Conservation (phyloP, 768 basidiomycete genomes). For the Termitomyces sp. region DNA sequence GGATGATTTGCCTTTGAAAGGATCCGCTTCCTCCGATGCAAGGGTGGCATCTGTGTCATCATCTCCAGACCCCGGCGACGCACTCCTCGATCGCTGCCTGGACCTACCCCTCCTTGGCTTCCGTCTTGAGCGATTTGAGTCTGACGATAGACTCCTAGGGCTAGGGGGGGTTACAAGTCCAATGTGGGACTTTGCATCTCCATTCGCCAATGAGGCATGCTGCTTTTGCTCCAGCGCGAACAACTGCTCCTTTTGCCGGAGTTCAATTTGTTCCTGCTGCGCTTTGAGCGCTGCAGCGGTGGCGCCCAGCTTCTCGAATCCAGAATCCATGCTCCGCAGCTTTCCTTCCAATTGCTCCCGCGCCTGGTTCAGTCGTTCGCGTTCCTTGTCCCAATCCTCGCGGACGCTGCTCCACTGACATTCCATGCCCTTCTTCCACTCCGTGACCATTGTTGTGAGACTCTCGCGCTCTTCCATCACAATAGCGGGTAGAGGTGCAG, state of each 20-base stretch:
- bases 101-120: conserved; percentile 29
- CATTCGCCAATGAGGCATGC: conserved; percentile 25
- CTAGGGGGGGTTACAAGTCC: conserved; percentile 76
- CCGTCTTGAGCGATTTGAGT: conserved; percentile 50
- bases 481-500: conserved; percentile 8
- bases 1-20: conserved; percentile 17
- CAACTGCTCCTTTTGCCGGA: conserved; percentile 19
- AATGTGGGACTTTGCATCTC: conserved; percentile 32
- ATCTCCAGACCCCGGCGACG: conserved; percentile 17
- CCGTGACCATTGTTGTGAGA: conserved; percentile 51
- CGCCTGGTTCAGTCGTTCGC: conserved; percentile 69
- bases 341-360: conserved; percentile 80
- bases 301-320: conserved; percentile 43
- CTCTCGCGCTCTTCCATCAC: conserved; percentile 39
- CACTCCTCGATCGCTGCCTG: conserved; percentile 21
- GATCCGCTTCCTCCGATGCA: conserved; percentile 33
- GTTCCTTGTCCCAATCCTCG: conserved; percentile 81
- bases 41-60: conserved; percentile 26
- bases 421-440: conserved; percentile 80
- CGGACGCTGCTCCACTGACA: conserved; percentile 75
- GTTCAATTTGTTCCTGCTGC: conserved; percentile 19
- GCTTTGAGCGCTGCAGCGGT: conserved; percentile 15
- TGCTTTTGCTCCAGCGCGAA: conserved; percentile 8
- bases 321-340: conserved; percentile 48
- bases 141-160: conserved; percentile 67